A percentile compares a stretch with the other conserved stretches of the same genome.
phyloP scores from a whole-genome alignment of 2,329 filamentous ascomycete genomes.

The Ophiostoma triangulosporum region DNA sequence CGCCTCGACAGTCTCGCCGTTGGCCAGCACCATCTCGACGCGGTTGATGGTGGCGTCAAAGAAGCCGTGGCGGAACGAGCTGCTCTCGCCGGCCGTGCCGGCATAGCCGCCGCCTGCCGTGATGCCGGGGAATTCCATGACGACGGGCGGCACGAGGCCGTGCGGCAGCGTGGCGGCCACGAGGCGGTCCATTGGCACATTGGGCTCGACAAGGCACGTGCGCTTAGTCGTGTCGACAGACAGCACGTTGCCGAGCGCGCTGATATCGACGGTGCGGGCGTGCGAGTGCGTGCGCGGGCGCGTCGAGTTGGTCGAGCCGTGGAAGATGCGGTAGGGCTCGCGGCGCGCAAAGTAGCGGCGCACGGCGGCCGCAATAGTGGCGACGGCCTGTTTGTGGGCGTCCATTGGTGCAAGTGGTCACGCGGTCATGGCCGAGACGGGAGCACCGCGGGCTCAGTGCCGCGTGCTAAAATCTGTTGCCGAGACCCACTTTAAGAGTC shows the following conservation, averaged over 20 bases:
- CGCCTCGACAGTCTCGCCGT: slow-evolving; percentile 47
- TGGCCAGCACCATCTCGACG: slow-evolving; percentile 57
- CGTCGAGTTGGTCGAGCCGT: slow-evolving; percentile 67
- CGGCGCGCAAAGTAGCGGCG: slow-evolving; percentile 32
- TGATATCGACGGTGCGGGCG: slow-evolving; percentile 41
- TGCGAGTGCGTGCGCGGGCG: slow-evolving; percentile 32
- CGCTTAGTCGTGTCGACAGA: slow-evolving; percentile 40
- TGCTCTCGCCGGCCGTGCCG: slow-evolving; percentile 58
- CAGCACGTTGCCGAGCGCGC: slow-evolving; percentile 48
- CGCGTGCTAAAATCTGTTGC: too few species aligned
- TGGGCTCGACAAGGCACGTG: slow-evolving; percentile 59
- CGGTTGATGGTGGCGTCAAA: slow-evolving; percentile 51
- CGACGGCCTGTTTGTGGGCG: slow-evolving; percentile 34
- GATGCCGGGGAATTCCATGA: slow-evolving; percentile 67
- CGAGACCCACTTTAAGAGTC: too few species aligned
- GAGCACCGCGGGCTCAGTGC: too few species aligned
- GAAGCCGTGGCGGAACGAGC: slow-evolving; percentile 56
- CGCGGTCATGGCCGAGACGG: background rate
- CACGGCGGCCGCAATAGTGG: slow-evolving; percentile 33
- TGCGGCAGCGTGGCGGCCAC: slow-evolving; percentile 52
- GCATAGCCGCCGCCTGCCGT: slow-evolving; percentile 60
- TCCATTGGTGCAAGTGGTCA: slow-evolving; percentile 25
- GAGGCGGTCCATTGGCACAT: slow-evolving; percentile 60
- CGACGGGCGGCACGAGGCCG: slow-evolving; percentile 54
- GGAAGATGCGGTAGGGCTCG: slow-evolving; percentile 58